Conservation (phyloP, 345 rosid genomes). For the Linum usitatissimum region DNA sequence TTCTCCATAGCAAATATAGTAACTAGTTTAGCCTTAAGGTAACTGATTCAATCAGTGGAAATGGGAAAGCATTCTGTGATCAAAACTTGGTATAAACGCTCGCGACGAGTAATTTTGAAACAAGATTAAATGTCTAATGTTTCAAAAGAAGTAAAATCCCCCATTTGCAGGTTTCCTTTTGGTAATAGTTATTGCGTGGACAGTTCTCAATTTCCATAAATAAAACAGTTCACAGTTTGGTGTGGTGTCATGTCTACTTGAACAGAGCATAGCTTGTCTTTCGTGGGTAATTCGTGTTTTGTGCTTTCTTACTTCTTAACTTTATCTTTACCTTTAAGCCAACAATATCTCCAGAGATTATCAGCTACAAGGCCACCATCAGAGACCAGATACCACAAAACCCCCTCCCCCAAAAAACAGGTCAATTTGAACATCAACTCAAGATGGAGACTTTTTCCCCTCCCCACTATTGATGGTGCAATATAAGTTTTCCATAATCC, state of each 20-base stretch:
- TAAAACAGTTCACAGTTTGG: constrained; percentile 21
- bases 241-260: constrained; percentile 15
- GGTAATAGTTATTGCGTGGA: background rate
- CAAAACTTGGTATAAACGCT: no score
- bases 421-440: constrained; percentile 23
- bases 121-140: no score
- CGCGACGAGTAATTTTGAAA: no score
- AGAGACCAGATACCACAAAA: background rate
- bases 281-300: constrained; percentile 19
- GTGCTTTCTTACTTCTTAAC: constrained; percentile 11
- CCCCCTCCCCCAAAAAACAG: background rate
- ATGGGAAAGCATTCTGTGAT: no score
- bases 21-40: no score
- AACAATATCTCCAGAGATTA: constrained; percentile 13
- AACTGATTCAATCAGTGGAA: no score
- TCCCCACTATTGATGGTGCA: constrained; percentile 5
- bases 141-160: no score
- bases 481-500: constrained; percentile 38
- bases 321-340: constrained; percentile 59
- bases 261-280: background rate
- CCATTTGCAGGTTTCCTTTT: background rate
- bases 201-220: background rate
- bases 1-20: no score
- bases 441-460: constrained; percentile 12
- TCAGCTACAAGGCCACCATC: constrained; percentile 40